Evolutionary conservation across 2,329 filamentous ascomycete species (phyloP).

Genomic region (Colletotrichum sp.): DNA sequence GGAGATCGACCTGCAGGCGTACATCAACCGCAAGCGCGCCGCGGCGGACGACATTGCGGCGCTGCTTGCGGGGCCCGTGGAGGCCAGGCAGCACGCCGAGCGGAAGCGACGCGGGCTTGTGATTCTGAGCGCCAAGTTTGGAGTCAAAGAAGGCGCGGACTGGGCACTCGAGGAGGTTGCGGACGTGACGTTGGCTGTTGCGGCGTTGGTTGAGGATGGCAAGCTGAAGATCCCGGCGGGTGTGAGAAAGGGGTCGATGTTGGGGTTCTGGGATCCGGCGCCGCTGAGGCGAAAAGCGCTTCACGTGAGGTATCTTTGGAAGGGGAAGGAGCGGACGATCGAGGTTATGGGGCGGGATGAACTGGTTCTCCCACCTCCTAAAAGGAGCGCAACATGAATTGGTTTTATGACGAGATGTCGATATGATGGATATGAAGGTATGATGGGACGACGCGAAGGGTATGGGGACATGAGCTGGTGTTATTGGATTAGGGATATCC

Average conservation of each 20-base stretch:
- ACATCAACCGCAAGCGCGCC: conserved; percentile 39
- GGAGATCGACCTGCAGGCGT: conserved; percentile 21
- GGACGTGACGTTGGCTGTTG: conserved; percentile 54
- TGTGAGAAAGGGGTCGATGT: conserved; percentile 47
- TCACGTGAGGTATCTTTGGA: conserved; percentile 48
- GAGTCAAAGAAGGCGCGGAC: conserved; percentile 34
- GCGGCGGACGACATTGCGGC: conserved; percentile 51
- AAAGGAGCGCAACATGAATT: background rate
- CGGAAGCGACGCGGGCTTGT: conserved; percentile 46
- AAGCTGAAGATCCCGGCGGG: conserved; percentile 43
- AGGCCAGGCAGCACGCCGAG: conserved; percentile 39
- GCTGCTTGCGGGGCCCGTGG: conserved; percentile 46
- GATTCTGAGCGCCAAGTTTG: conserved; percentile 55
- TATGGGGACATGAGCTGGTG: background rate
- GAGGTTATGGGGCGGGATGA: conserved; percentile 42
- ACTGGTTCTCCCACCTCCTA: conserved; percentile 26
- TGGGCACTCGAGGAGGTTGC: conserved; percentile 49
- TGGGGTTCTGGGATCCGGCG: conserved; percentile 58
- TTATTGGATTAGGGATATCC: background rate
- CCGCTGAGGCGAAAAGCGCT: conserved; percentile 49
- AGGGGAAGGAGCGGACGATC: conserved; percentile 35
- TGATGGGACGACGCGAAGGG: background rate
- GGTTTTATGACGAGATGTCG: background rate
- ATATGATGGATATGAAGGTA: background rate
- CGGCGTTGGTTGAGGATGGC: conserved; percentile 47